Conservation (phyloP, 805 yeast species). For the Candida sanyiensis region DNA sequence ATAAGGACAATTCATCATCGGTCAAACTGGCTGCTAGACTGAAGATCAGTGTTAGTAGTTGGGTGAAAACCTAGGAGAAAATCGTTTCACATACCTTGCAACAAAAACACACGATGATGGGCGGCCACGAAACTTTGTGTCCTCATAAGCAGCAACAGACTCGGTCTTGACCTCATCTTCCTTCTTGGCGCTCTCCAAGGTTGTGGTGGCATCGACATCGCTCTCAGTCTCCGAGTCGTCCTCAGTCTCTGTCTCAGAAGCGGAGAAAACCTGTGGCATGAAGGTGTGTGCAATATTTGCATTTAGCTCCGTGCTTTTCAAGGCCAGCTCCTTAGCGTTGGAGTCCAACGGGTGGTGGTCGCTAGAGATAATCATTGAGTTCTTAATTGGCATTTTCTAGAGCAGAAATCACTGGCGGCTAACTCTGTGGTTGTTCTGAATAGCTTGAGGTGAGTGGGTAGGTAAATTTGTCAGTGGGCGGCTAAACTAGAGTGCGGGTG, state of each 20-base stretch:
- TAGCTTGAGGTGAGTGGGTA: constrained; percentile 3
- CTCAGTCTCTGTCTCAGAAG: constrained; percentile 22
- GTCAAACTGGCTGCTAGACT: constrained; percentile 58
- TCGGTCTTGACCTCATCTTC: too few species aligned
- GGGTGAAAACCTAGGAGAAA: neutral
- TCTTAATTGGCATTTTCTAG: constrained; percentile 10
- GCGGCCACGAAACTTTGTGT: constrained; percentile 42
- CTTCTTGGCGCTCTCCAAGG: constrained; percentile 17
- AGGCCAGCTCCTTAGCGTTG: neutral
- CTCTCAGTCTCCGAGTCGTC: constrained; percentile 18
- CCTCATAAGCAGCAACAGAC: constrained; percentile 1
- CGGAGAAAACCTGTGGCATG: constrained; percentile 19
- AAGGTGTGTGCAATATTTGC: constrained; percentile 14
- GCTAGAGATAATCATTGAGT: constrained; percentile 7
- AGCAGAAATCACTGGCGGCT: constrained; percentile 8
- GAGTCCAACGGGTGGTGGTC: constrained; percentile 2
- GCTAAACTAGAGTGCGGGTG: neutral
- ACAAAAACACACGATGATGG: constrained; percentile 89
- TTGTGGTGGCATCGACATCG: constrained; percentile 15
- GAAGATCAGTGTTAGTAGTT: constrained; percentile 2
- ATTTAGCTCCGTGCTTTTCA: constrained; percentile 5
- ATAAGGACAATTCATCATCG: constrained; percentile 66
- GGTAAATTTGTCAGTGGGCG: neutral
- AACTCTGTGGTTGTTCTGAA: neutral
- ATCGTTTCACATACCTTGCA: constrained; percentile 38